Base-by-base conservation (phyloP, 2,329 filamentous ascomycete genomes). In the Sarocladium oryzae region DNA sequence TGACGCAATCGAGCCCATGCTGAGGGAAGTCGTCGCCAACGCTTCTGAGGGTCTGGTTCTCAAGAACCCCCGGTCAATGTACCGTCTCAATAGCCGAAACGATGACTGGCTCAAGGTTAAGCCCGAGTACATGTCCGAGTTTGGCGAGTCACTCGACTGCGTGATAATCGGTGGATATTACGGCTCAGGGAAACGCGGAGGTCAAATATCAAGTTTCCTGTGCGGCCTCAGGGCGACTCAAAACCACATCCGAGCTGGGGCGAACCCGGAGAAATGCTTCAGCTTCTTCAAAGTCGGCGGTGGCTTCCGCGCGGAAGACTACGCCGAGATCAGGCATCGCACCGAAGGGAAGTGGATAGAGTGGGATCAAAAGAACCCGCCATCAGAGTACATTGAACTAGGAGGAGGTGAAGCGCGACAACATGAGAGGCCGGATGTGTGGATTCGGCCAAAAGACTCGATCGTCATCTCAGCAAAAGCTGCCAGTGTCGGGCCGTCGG, bases 201-300 rank as follows among this genome's bases (percentile, higher is more conserved):
- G 92, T 36, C 81, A 71, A 2, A 72, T 96, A 3, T 89, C 90
- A 1, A 93, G 85, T 55, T 99, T 92, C 63, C 66, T 99, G n/a
- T 96, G 92, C 61, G 93, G 91, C 1, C 72, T 99, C 8, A 79
- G 89, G 24, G 84, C 86, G 1, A 84, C 89, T 49, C 80, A 86
- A 56, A 80, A 84, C 54, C 78, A 87, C 28, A 76, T 86, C 30
- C 71, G 75, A 32, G 71, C 73, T 2, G 79, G 79, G 2, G 73
- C 72, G 4, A 78, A 83, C 55, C 78, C 82, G 0, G 85, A 88
- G 68, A 90, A 89, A 65, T 95, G 84, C 62, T 88, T 84, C 60
- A 96, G 90, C n/a, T 96, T 99, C 70, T 95, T 91, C 76, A 96
- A 93, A 66, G 93, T 99, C 15, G 93, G 93, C n/a, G 93, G 93